A percentile compares a stretch with the other conserved stretches of the same genome.
Evolutionary conservation across 2,329 filamentous ascomycete genomes (phyloP).

Genomic region (Penicillium sp.): DNA sequence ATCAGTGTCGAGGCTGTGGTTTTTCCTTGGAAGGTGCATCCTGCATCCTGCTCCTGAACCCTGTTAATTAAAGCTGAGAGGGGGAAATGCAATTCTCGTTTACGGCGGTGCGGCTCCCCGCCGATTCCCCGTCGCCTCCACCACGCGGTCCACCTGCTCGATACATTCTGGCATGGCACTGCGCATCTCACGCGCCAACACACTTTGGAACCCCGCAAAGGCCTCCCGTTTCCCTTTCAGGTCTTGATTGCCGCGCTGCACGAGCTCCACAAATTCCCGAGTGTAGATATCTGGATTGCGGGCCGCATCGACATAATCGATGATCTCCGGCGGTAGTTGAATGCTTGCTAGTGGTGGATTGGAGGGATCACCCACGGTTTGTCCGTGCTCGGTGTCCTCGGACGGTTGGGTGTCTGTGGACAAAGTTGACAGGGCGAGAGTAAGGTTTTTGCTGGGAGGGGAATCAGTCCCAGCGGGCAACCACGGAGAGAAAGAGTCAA

Average conservation of each 20-base stretch:
- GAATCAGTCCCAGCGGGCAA: neutral
- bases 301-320: constrained; percentile 57
- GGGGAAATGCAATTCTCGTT: no score
- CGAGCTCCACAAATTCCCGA: constrained; percentile 58
- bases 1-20: no score
- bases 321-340: constrained; percentile 55
- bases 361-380: constrained; percentile 23
- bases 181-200: constrained; percentile 54
- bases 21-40: no score
- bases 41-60: no score
- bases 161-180: constrained; percentile 53
- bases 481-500: no score
- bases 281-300: constrained; percentile 64
- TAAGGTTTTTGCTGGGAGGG: constrained; percentile 44
- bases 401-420: constrained; percentile 33
- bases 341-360: constrained; percentile 47
- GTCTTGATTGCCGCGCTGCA: constrained; percentile 58
- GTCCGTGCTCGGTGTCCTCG: constrained; percentile 5
- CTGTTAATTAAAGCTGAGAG: no score
- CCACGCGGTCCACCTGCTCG: constrained; percentile 48
- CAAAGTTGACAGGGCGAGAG: constrained; percentile 50
- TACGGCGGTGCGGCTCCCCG: neutral
- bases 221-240: constrained; percentile 57
- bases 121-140: constrained; percentile 36
- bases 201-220: constrained; percentile 54